Evolutionary conservation across 352 stramenopile species (phyloP).

Genomic region (Phytophthora hybrid): DNA sequence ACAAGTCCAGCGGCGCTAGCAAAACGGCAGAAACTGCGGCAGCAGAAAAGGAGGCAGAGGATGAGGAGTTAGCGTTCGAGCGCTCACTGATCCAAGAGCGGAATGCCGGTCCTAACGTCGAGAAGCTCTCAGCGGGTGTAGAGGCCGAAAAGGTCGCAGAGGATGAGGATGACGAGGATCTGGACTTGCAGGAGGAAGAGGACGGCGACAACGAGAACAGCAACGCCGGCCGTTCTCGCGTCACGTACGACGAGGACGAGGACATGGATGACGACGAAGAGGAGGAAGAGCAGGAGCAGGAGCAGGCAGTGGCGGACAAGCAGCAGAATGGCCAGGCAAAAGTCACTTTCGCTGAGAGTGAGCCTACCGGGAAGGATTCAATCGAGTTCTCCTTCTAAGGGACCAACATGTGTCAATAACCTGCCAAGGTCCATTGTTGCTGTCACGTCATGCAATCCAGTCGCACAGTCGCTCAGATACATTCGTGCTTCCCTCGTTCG

Average conservation of each 20-base stretch:
- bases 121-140: constrained; percentile 19
- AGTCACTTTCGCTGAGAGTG: background rate
- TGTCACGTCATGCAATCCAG: background rate
- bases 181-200: constrained; percentile 44
- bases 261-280: constrained; percentile 30
- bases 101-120: constrained; percentile 18
- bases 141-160: constrained; percentile 43
- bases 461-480: background rate
- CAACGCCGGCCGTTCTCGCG: constrained; percentile 22
- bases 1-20: constrained; percentile 22
- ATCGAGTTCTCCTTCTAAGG: too few species aligned
- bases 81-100: constrained; percentile 41
- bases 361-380: background rate
- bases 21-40: constrained; percentile 30
- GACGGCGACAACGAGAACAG: constrained; percentile 39
- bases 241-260: constrained; percentile 34
- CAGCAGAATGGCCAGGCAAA: constrained; percentile 7
- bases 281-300: constrained; percentile 29
- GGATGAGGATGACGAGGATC: constrained; percentile 47
- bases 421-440: background rate
- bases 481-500: background rate
- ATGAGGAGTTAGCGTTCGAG: constrained; percentile 54
- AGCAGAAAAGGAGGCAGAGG: constrained; percentile 30
- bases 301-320: constrained; percentile 4
- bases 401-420: background rate